phyloP scores from a whole-genome alignment of 345 rosid species.

The Boechera stricta region DNA sequence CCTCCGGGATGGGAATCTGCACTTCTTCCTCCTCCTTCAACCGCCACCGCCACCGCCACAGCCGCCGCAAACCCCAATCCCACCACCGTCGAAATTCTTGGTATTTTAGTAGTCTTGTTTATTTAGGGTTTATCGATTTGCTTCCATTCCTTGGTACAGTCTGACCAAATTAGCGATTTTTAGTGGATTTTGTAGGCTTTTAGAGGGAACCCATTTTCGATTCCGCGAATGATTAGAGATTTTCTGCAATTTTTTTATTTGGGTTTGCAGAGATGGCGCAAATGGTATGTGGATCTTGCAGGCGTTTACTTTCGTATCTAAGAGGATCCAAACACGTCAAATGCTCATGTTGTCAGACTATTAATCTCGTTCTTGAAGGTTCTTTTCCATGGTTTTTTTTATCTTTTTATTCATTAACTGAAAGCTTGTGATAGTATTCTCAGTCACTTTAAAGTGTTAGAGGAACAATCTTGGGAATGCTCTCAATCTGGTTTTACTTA shows the following conservation, averaged over 20 bases:
- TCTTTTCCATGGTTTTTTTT: slow-evolving; percentile 22
- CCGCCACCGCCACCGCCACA: slow-evolving; percentile 15
- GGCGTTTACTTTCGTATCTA: slow-evolving; percentile 72
- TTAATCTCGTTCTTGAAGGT: slow-evolving; percentile 91
- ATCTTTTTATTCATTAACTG: neutral
- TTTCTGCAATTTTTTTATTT: neutral
- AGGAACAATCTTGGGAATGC: slow-evolving; percentile 14
- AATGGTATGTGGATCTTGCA: slow-evolving; percentile 97
- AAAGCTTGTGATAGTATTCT: slow-evolving; percentile 2
- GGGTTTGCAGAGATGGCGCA: slow-evolving; percentile 65
- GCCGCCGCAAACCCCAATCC: slow-evolving; percentile 13
- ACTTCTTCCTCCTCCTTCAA: slow-evolving; percentile 25
- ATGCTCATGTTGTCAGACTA: slow-evolving; percentile 70
- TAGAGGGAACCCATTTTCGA: neutral
- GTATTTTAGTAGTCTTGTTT: slow-evolving; percentile 4
- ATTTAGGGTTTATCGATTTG: slow-evolving; percentile 21
- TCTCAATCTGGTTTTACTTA: neutral
- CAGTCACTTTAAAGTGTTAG: neutral
- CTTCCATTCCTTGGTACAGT: neutral
- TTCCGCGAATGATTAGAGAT: slow-evolving; percentile 28
- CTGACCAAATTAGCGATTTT: neutral
- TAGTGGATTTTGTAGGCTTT: slow-evolving; percentile 39
- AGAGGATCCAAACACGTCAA: slow-evolving; percentile 66
- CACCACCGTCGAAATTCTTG: slow-evolving; percentile 5
- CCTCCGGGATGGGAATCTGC: slow-evolving; percentile 52